Conservation (phyloP, 164 flowering plant genomes). For the Cinnamomum micranthum region DNA sequence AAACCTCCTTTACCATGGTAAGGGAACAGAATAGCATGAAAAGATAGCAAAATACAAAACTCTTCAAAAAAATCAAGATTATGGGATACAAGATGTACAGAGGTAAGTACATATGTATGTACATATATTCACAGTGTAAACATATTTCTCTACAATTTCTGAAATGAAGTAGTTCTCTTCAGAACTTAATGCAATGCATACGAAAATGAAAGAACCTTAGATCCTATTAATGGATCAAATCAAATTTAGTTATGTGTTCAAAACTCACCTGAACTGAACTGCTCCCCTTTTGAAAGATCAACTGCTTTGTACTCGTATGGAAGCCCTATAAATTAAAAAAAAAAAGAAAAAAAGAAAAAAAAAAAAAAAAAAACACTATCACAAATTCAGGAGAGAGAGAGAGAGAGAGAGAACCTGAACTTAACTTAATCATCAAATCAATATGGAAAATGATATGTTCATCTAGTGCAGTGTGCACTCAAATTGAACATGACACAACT, state of each 20-base stretch:
- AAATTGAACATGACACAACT: too few relatives aligned
- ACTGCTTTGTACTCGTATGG: slow-evolving; percentile 53
- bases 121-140: not conserved
- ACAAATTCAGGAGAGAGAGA: not conserved
- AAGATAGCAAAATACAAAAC: not conserved
- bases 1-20: not conserved
- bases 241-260: not conserved
- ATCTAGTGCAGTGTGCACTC: too few relatives aligned
- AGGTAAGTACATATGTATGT: not conserved
- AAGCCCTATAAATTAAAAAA: slow-evolving; percentile 27
- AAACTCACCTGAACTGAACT: slow-evolving; percentile 46
- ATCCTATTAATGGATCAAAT: not conserved
- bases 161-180: too few relatives aligned
- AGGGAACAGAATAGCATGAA: not conserved
- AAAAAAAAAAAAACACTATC: not conserved
- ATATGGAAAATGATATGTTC: not conserved
- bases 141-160: too few relatives aligned
- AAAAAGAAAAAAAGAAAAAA: not conserved
- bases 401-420: not conserved
- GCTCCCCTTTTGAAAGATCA: slow-evolving; percentile 50
- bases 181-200: too few relatives aligned
- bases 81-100: not conserved
- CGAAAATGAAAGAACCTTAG: too few relatives aligned
- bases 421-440: not conserved
- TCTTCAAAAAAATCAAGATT: not conserved